Evolutionary conservation across 441 rosid genomes (phyloP), one percentile per base, ranked within the genome.

Genomic region (Mallotus japonicus): DNA sequence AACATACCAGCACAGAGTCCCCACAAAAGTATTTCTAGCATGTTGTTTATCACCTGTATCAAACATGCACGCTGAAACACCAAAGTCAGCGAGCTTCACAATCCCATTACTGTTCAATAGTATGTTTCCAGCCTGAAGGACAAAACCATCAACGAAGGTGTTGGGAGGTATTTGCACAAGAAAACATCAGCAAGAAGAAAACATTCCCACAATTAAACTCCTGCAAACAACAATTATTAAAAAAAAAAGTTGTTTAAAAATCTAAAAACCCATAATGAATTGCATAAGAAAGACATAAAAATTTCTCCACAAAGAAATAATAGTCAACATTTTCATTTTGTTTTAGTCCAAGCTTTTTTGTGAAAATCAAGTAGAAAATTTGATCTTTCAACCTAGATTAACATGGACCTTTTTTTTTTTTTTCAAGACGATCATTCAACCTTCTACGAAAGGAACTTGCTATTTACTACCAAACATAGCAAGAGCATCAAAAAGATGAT

Each of bases 1-100:
- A 15, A 72, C 84, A 67, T 72, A 93, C 98, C 99, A 93, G 90
- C 99, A 96, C 66, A 98, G 99, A 80, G 98, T 93, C 77, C 99
- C 98, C 47, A 94, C 98, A 83, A 96, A 92, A 71, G 98, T 96
- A 84, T 92, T 96, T 86, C 99, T 93, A 54, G 97, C 76, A 67
- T 96, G 93, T 76, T 85, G 99, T 80, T 98, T 86, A 74, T 94
- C 98, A 79, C 99, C 99, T 9, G 92, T 68, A 77, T 96, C 98
- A 79, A 96, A 92, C 93, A 93, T 86, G 85, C 98, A 92, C 62
- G 99, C 99, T 80, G 99, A 90, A 75, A 96, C 98, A 16, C 98
- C 98, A 73, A 96, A 96, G 80, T 93, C 98, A 40, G 97, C 99
- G 76, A 96, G 96, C 85, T 96, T 96, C 75, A 94, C 91, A 57